Conservation (phyloP, 2,329 filamentous ascomycete genomes). For the Plenodomus tracheiphilus region DNA sequence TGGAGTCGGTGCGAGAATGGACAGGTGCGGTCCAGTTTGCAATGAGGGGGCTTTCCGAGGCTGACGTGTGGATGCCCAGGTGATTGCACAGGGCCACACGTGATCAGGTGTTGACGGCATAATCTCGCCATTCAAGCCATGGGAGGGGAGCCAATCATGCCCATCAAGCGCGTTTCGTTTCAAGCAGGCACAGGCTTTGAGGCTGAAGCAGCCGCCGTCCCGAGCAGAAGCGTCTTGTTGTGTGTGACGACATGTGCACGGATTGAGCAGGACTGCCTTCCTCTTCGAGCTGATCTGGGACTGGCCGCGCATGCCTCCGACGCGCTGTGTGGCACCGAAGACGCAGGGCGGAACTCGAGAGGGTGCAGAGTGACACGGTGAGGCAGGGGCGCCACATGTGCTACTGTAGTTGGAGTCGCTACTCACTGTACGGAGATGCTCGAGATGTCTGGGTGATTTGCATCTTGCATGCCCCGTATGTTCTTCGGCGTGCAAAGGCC, state of each 20-base stretch:
- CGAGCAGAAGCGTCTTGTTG: constrained; percentile 5
- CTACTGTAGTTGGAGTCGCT: constrained; percentile 8
- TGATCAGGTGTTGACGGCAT: background rate
- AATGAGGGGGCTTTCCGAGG: no score
- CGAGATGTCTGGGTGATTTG: no score
- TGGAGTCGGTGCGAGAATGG: no score
- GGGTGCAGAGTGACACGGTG: background rate
- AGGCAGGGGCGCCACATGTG: constrained; percentile 22
- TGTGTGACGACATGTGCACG: constrained; percentile 9
- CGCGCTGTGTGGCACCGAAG: constrained; percentile 31
- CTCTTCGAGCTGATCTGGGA: constrained; percentile 1
- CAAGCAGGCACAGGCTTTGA: constrained; percentile 8
- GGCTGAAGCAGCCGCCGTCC: constrained; percentile 19
- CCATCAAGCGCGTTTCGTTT: constrained; percentile 17
- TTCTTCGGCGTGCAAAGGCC: background rate
- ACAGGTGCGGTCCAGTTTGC: no score
- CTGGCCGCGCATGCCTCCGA: constrained; percentile 26
- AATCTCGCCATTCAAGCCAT: background rate
- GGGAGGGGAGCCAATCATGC: constrained; percentile 6
- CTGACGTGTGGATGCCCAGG: no score
- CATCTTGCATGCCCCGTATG: background rate
- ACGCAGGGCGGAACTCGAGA: constrained; percentile 7
- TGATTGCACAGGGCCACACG: background rate
- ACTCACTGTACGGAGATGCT: no score
- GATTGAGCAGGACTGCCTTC: background rate